Base-by-base conservation (phyloP, 768 basidiomycete genomes). In the Lactarius indigo region DNA sequence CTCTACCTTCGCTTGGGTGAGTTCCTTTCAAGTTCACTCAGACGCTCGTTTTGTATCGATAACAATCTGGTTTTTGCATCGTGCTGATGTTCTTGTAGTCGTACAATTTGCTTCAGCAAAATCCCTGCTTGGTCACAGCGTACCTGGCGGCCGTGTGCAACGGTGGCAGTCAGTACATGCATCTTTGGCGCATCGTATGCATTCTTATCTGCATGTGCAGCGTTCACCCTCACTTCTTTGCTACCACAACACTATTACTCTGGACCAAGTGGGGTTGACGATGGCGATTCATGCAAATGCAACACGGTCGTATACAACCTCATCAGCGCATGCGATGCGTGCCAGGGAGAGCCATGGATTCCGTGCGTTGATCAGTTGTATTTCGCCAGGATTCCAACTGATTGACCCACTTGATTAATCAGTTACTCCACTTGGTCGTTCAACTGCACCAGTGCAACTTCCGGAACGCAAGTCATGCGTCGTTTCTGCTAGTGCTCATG, bases 281-380 rank as follows among this genome's bases (percentile, higher is more conserved):
- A 57, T 28, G 57, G 28, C 18, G 42, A 68, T n/a, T 0, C 41
- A 33, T 75, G 75, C 64, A 56, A 41, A 35, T 75, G 75, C 70
- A 73, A 70, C 57, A 70, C 71, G 8, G 73, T 76, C 20, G 42
- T 59, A 6, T 76, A 76, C 64, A 70, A 65, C 28, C 59, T 76
- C 23, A 64, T 74, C 30, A 69, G 66, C 37, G 74, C 73, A 15
- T 75, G 75, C 57, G 73, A 65, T 55, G 62, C 62, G 23, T 75
- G 75, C 52, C 75, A 75, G 52, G 62, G 64, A n/a, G 44, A 30
- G 9, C 0, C 23, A 2, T 65, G 64, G 68, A 31, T 28, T 28
- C 6, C 59, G 70, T 70, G 58, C 57, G 69, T 68, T 12, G 20
- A 35, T 55, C 57, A 44, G 7, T 44, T 44, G 20, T 44, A 6